Evolutionary conservation across 2,329 filamentous ascomycete genomes (phyloP).

Genomic region (Penicillium sp.): DNA sequence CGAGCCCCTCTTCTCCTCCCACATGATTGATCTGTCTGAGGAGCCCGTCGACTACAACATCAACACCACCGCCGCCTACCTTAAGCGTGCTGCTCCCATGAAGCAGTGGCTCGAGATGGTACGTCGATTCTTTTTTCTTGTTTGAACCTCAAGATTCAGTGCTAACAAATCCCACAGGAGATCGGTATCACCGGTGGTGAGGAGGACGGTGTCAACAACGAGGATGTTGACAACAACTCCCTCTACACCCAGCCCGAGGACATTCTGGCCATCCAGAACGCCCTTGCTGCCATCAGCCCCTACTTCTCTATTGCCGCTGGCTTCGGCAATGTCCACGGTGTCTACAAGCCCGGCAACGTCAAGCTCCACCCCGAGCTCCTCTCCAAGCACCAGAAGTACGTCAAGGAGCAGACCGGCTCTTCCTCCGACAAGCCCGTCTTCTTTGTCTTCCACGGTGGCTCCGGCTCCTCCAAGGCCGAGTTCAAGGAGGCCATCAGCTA

Average conservation of each 20-base stretch:
- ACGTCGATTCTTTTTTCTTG: slow-evolving; percentile 22
- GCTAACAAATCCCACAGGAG: slow-evolving; percentile 51
- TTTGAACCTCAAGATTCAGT: background rate
- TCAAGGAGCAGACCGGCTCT: slow-evolving; percentile 73
- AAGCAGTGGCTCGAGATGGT: slow-evolving; percentile 99
- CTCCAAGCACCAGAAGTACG: slow-evolving; percentile 90
- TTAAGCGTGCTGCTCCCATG: slow-evolving; percentile 91
- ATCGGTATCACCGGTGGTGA: slow-evolving; percentile 95
- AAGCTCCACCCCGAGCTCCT: slow-evolving; percentile 94
- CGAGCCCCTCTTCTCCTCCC: slow-evolving; percentile 89
- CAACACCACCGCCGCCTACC: slow-evolving; percentile 84
- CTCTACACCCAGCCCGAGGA: slow-evolving; percentile 98
- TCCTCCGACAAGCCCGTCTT: slow-evolving; percentile 88
- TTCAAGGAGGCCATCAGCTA: slow-evolving; percentile 84
- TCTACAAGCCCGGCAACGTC: slow-evolving; percentile 98
- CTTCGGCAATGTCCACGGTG: slow-evolving; percentile 98
- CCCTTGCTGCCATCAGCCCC: slow-evolving; percentile 78
- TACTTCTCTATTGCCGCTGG: slow-evolving; percentile 98
- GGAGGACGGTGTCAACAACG: slow-evolving; percentile 98
- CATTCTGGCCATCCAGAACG: slow-evolving; percentile 86
- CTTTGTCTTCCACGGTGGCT: slow-evolving; percentile 99
- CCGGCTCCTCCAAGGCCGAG: slow-evolving; percentile 85
- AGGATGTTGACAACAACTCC: slow-evolving; percentile 92
- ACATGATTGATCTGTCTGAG: slow-evolving; percentile 99
- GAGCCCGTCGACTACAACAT: slow-evolving; percentile 90